Conservation (phyloP, 108 stramenopile species). For the Skeletonema grethae region DNA sequence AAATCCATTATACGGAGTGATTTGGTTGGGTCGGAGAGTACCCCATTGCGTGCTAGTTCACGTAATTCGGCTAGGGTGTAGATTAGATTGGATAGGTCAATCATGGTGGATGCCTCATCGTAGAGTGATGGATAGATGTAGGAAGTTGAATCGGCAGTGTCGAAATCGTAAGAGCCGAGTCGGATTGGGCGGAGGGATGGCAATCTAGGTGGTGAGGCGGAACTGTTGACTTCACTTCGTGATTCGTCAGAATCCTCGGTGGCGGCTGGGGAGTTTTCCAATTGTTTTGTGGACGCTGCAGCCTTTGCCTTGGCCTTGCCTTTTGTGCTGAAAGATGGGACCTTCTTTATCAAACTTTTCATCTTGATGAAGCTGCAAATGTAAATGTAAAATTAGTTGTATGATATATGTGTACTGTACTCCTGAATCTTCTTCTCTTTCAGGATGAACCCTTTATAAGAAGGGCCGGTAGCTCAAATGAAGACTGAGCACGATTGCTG, state of each 20-base stretch:
- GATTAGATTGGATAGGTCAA: constrained; percentile 48
- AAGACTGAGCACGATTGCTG: no score
- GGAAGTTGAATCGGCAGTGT: constrained; percentile 2
- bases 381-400: no score
- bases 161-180: constrained; percentile 38
- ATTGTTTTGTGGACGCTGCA: neutral
- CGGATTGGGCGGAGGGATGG: constrained; percentile 21
- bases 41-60: constrained; percentile 50
- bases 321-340: neutral
- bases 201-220: neutral
- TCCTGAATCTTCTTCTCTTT: neutral
- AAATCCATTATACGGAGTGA: constrained; percentile 35
- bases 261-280: neutral
- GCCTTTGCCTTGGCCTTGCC: neutral
- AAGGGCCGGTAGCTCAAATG: no score
- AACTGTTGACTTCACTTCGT: neutral
- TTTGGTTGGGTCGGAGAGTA: constrained; percentile 25
- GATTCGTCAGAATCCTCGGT: neutral
- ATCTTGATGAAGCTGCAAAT: neutral
- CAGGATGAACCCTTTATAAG: no score
- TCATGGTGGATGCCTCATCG: constrained; percentile 55
- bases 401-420: neutral
- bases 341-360: constrained; percentile 1
- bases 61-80: constrained; percentile 63
- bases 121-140: constrained; percentile 38